Base-by-base conservation (phyloP, 148 eudicot species). In the Linanthus parryae region DNA sequence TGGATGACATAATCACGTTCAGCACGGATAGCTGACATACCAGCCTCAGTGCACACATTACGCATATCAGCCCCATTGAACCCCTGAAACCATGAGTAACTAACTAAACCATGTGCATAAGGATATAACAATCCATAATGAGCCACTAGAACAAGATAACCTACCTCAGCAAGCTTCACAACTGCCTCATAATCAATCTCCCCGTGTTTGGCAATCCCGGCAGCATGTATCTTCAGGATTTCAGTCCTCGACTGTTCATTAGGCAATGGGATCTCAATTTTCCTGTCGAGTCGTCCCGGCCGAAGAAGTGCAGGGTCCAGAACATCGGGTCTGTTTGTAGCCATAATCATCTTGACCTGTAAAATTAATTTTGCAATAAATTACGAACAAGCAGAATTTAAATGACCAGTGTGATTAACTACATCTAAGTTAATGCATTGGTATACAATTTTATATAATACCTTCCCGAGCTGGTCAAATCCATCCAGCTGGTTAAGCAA, bases 231-330 rank as follows among this genome's bases (percentile, higher is more conserved):
- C 63, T 88, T 94, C 35, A 94, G 81, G 37, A 94, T 82, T 53
- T 88, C 99, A 78, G 78, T 68, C 69, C 99, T 84, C 27, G 99
- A 94, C 70, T 88, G 99, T 53, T 94, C 96, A 76, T 94, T 94
- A n/a, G 99, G 99, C 69, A 94, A 73, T 2, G 96, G 99, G 24
- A 94, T 94, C 68, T 94, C 96, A 11, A 94, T 94, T 72, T 94
- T 94, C 73, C 99, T 82, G 57, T 94, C 99, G 46, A 94, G 69
- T 25, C 99, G 90, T 22, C 99, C 99, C 14, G 99, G 99, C 37
- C 99, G 95, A 54, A 94, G 99, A 69, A 94, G 99, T 14, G 99
- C 99, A 42, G 99, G 99, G 72, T 94, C 99, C 43, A 94, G 57
- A 37, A 94, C 99, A 84, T 94, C 96, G 19, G 96, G 99, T 63